Conservation (phyloP, 768 basidiomycete species). For the Calocera cornea region DNA sequence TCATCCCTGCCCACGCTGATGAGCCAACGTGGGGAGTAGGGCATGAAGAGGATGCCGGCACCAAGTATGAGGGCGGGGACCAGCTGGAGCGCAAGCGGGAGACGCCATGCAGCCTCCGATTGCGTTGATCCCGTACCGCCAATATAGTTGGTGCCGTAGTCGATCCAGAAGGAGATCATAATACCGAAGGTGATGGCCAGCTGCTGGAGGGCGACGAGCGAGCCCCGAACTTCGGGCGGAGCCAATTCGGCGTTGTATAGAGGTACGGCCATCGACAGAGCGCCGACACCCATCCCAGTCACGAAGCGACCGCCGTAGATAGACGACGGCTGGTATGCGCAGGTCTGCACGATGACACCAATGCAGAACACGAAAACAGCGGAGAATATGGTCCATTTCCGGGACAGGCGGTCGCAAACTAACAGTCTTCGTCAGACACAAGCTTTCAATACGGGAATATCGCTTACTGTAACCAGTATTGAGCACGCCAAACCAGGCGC, state of each 20-base stretch:
- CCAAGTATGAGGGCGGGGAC: constrained; percentile 60
- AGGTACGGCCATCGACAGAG: constrained; percentile 70
- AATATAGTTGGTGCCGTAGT: constrained; percentile 51
- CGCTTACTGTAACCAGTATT: constrained; percentile 40
- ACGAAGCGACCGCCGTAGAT: constrained; percentile 66
- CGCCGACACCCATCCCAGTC: constrained; percentile 70
- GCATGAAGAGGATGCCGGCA: constrained; percentile 60
- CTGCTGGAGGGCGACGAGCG: constrained; percentile 68
- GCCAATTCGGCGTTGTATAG: constrained; percentile 61
- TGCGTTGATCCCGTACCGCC: constrained; percentile 46
- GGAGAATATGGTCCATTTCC: constrained; percentile 53
- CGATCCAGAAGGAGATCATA: constrained; percentile 44
- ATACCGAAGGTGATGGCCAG: constrained; percentile 71
- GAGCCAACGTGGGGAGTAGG: constrained; percentile 71
- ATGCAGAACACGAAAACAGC: constrained; percentile 50
- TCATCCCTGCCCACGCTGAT: constrained; percentile 64
- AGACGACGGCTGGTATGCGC: constrained; percentile 40
- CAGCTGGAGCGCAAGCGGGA: constrained; percentile 61
- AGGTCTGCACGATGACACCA: constrained; percentile 61
- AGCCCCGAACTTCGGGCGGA: constrained; percentile 70
- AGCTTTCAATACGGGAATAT: neutral
- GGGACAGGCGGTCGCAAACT: constrained; percentile 55
- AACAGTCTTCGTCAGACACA: neutral
- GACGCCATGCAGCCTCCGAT: constrained; percentile 57
- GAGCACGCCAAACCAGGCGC: constrained; percentile 62